Evolutionary conservation across 1,284 basidiomycete species (phyloP).

Genomic region (Tremellales sp.): DNA sequence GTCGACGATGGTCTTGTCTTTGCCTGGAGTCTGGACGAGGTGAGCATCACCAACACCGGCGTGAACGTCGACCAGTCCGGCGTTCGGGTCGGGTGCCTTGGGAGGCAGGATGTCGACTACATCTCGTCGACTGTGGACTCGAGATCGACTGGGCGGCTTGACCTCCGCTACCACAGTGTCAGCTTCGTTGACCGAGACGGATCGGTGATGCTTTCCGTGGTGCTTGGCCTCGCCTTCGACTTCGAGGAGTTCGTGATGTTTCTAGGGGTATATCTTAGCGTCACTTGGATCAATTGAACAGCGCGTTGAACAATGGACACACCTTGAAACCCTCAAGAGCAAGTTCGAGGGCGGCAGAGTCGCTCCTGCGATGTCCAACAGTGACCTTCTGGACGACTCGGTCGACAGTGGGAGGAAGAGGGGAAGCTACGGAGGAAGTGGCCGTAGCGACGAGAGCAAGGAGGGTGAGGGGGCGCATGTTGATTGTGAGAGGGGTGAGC

Average conservation of each 20-base stretch:
- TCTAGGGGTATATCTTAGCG: no score
- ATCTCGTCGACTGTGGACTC: background rate
- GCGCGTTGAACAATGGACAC: no score
- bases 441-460: background rate
- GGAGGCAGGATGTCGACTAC: background rate
- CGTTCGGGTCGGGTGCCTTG: background rate
- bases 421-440: background rate
- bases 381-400: background rate
- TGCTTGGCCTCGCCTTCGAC: no score
- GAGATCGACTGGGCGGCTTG: background rate
- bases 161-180: no score
- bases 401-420: background rate
- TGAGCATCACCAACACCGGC: conserved; percentile 4
- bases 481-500: no score
- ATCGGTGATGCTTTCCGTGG: no score
- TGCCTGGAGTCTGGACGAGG: conserved; percentile 12
- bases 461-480: background rate
- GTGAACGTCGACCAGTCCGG: conserved; percentile 5
- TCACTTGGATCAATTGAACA: no score
- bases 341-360: no score
- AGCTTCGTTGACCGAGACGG: no score
- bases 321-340: no score
- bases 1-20: conserved; percentile 6
- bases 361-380: background rate
- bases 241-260: no score